Base-by-base conservation (phyloP, 2,329 filamentous ascomycete genomes). In the Fusarium sublunatum region DNA sequence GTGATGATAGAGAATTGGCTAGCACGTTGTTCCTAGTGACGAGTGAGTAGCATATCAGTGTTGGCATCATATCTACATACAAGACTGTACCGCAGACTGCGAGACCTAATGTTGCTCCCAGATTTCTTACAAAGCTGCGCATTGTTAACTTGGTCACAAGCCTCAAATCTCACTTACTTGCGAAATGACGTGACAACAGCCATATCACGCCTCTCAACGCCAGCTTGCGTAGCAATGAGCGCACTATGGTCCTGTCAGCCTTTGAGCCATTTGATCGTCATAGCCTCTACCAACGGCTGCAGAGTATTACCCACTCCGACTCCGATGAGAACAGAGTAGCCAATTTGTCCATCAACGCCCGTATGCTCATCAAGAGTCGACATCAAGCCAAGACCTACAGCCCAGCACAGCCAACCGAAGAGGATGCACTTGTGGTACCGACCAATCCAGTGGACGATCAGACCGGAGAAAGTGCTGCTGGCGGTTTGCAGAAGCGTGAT, bases 371-470 rank as follows among this genome's bases (percentile, higher is more conserved):
- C 77, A 1, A 85, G 72, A 0, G 82, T 85, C 0, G 82, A 83
- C 74, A 84, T 81, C 1, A 85, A 73, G 2, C 82, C 83, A 5
- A 84, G 77, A 0, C 82, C 82, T 19, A 83, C 68, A 4, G 82
- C 80, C 83, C 82, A 85, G 53, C 78, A 75, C 1, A 79, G 59
- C 82, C 81, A 85, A 0, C 83, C 83, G 32, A 84, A 77, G 4
- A 86, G 75, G 42, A 87, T 84, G 39, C 78, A 81, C 62, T 85
- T 82, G 36, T 82, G 75, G 48, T 85, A 85, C 9, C 82, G 77
- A 3, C 82, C 83, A 3, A 80, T 56, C 80, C 81, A 82, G 53
- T 83, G 79, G 0, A 86, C 82, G 2, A 85, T 64, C 9, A 86
- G 76, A 0, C 83, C 83, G 0, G 82, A 84, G 4, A 81, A 65